phyloP scores from a whole-genome alignment of 2,329 filamentous ascomycete species.

The Zalaria sp. region DNA sequence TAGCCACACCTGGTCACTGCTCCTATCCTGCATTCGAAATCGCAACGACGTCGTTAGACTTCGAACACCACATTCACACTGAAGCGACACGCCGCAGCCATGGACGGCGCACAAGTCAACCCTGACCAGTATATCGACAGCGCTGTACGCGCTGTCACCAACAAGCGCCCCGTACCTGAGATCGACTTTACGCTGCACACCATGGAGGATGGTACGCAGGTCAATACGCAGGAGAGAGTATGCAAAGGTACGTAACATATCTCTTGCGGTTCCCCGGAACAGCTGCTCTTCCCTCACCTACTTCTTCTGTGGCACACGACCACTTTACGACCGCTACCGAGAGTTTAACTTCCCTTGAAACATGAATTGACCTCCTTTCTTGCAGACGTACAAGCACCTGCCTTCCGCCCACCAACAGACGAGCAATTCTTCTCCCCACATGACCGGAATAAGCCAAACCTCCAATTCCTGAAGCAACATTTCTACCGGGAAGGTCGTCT shows the following conservation, averaged over 20 bases:
- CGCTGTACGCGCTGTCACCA: constrained; percentile 77
- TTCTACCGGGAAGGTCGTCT: constrained; percentile 95
- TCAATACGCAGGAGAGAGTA: constrained; percentile 89
- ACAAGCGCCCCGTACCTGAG: constrained; percentile 92
- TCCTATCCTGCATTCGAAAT: too few relatives aligned
- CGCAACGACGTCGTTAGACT: background rate
- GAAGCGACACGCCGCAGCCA: constrained; percentile 8
- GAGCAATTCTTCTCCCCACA: constrained; percentile 88
- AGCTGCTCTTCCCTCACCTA: too few relatives aligned
- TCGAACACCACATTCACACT: constrained; percentile 1
- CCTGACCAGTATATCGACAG: constrained; percentile 53
- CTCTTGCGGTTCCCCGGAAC: too few relatives aligned
- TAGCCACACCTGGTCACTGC: too few relatives aligned
- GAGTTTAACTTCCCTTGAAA: too few relatives aligned
- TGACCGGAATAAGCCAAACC: constrained; percentile 75
- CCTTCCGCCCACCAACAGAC: constrained; percentile 81
- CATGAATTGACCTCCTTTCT: constrained; percentile 1
- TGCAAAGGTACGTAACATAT: constrained; percentile 64
- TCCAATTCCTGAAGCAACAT: constrained; percentile 92
- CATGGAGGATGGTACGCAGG: constrained; percentile 93
- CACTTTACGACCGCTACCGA: background rate
- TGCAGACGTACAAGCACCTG: constrained; percentile 91
- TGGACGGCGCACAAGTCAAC: constrained; percentile 16
- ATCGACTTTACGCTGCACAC: constrained; percentile 98
- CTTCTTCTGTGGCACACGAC: constrained; percentile 1